Base-by-base conservation (phyloP, 139 green algal species). In the Coelastrella sp. region DNA sequence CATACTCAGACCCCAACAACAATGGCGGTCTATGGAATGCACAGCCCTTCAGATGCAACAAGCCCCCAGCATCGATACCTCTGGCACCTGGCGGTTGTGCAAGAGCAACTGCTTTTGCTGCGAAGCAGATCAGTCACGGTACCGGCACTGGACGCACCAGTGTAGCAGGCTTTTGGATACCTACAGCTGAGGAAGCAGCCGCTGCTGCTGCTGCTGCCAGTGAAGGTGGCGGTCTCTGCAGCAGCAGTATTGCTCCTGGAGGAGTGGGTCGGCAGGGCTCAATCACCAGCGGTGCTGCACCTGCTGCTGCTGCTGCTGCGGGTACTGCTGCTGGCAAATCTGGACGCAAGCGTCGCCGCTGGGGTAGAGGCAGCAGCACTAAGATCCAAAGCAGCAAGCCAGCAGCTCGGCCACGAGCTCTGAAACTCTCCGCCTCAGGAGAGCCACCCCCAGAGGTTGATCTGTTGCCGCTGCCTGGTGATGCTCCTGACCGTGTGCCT, bases 1-100 rank as follows among this genome's bases (percentile, higher is more conserved):
- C 17, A 41, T 27, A 41, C 17, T 11, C 11, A 34, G 51, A 67
- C 30, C 50, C 8, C 32, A 69, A 51, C 62, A 78, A 51, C 48
- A 40, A 68, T 32, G 30, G 89, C 48, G 91, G 85, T 30, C 86
- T 98, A 25, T 94, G 89, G 85, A 98, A 98, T 66, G 89, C 66
- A 25, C 94, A 96, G 88, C 94, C 93, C 5, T 98, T 94, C 88
- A 60, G 11, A 3, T 60, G 50, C 45, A 89, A 91, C 72, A 91
- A 90, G 11, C 85, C 81, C 2, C 74, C 88, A n/a, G 89, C 90
- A 9, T 72, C 81, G 3, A 66, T 95, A 21, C 90, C 92, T 5
- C 34, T 89, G 5, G 89, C 87, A 41, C 40, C 85, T 4, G 79
- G 68, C 4, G 94, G 95, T 32, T 95, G 91, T 48, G 92, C 93